These are phyloP conservation scores for Alternaria burnsii DNA, from an alignment of 2,329 filamentous ascomycete genomes.

Conservation along the genomic window DNA sequence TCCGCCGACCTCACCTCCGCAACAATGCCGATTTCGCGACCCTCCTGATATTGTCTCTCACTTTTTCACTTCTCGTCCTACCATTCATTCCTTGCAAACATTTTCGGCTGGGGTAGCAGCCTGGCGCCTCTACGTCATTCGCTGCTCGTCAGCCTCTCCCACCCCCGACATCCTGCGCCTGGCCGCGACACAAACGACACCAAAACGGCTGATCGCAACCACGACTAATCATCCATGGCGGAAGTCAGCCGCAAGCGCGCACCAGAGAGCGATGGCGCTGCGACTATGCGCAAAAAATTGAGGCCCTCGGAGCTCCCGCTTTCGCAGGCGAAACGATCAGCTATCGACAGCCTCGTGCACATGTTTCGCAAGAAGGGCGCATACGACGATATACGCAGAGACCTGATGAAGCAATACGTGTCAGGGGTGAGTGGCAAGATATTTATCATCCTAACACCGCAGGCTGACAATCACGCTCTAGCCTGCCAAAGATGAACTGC, in stretches of 20 bases:
- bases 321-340: slow-evolving; percentile 73
- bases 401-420: slow-evolving; percentile 78
- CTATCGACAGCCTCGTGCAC: slow-evolving; percentile 78
- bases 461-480: slow-evolving; percentile 43
- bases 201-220: slow-evolving; percentile 8
- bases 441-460: slow-evolving; percentile 35
- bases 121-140: slow-evolving; percentile 8
- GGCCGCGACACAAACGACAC: slow-evolving; percentile 1
- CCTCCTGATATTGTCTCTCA: slow-evolving; percentile 8
- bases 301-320: slow-evolving; percentile 80
- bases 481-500: slow-evolving; percentile 75
- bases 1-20: slow-evolving; percentile 18
- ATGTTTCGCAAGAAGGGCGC: slow-evolving; percentile 87
- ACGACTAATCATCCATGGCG: slow-evolving; percentile 37
- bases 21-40: slow-evolving; percentile 8
- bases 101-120: slow-evolving; percentile 1
- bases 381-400: slow-evolving; percentile 79
- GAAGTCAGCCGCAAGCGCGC: slow-evolving; percentile 43
- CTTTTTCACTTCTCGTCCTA: slow-evolving; percentile 6
- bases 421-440: slow-evolving; percentile 64
- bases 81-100: slow-evolving; percentile 9
- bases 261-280: slow-evolving; percentile 40
- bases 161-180: slow-evolving; percentile 9
- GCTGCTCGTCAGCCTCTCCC: slow-evolving; percentile 2
- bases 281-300: slow-evolving; percentile 63